phyloP scores from a whole-genome alignment of 257 asterid species.

The Solanum chilense region DNA sequence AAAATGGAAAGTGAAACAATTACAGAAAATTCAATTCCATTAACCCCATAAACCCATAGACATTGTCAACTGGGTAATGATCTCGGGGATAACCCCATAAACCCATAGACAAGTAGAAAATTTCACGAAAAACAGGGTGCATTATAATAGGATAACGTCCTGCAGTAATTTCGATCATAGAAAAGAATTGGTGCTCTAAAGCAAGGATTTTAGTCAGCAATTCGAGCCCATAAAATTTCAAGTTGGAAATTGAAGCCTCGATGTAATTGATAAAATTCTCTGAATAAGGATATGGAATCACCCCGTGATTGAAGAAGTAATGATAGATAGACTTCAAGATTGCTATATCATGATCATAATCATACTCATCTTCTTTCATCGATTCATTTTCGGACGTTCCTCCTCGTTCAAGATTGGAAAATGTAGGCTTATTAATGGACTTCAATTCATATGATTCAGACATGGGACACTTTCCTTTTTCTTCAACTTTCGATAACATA shows the following conservation, averaged over 20 bases:
- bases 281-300: neutral
- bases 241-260: neutral
- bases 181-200: neutral
- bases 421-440: neutral
- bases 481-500: neutral
- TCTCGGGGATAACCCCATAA: neutral
- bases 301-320: neutral
- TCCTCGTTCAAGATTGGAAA: neutral
- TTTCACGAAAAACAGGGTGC: neutral
- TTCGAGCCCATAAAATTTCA: neutral
- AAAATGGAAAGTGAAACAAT: neutral
- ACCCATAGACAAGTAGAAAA: neutral
- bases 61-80: neutral
- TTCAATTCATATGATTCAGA: neutral
- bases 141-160: neutral
- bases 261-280: neutral
- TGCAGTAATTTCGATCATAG: too few relatives aligned
- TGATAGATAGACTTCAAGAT: neutral
- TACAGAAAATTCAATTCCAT: neutral
- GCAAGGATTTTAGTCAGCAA: neutral
- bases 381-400: neutral
- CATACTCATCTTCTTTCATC: neutral
- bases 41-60: too few relatives aligned
- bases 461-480: neutral
- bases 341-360: neutral